Evolutionary conservation across 2,329 filamentous ascomycete species (phyloP), one percentile per base, ranked within the genome.

Genomic region (Stemphylium vesicarium): DNA sequence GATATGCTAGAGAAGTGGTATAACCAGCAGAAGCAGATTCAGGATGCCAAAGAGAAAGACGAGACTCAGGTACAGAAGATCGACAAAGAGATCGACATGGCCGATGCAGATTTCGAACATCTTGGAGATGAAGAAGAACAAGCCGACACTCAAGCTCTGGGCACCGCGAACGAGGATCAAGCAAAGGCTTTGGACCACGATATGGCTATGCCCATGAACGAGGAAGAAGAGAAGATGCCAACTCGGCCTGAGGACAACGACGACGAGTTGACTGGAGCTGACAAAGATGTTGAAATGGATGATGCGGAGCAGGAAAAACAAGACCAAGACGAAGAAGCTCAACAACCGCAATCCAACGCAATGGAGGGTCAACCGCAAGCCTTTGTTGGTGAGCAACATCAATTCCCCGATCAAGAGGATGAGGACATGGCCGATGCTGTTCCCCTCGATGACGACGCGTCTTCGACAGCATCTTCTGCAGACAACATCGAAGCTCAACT

Each of bases 1-100:
- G 92, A 99, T 78, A 89, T 92, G 5, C 82, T 99, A 29, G 93
- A 98, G 74, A 86, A 89, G 65, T 99, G 93, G 91, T 93, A 98
- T 75, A 86, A 91, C 54, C 91, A 92, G 69, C 91, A 96, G 68
- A 86, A 85, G 41, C 89, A 96, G 58, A 98, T 99, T 65, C 75
- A 73, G 11, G 74, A 79, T 29, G 67, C 76, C 3, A 67, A 55
- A 2, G 64, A 76, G 43, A 82, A 85, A 41, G 79, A 82, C 11
- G 76, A 82, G 16, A 80, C 84, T 29, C 77, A 85, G 62, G 78
- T 81, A 46, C 70, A 77, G 54, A 72, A 77, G 39, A 69, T 73
- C 78, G 62, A 79, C 72, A 64, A 82, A 59, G 85, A 90, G 56
- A 81, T 87, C n/a, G 88, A 95, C 58, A 89, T 91, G 81, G 82